Conservation (phyloP, 352 stramenopile genomes). For the Phytophthora pseudosyringae region DNA sequence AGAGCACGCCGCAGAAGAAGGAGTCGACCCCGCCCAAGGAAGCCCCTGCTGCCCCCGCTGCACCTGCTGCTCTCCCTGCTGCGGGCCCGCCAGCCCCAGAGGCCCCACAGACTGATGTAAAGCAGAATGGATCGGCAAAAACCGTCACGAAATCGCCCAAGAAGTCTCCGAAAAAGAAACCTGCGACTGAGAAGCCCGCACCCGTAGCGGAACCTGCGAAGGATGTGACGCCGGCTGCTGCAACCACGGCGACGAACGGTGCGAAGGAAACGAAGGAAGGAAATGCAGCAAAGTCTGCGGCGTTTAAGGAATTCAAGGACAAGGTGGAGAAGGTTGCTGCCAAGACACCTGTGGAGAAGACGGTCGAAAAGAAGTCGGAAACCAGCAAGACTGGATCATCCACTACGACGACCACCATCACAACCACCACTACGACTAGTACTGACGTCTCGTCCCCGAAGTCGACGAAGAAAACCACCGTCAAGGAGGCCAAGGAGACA, state of each 20-base stretch:
- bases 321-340: constrained; percentile 8
- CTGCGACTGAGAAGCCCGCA: constrained; percentile 14
- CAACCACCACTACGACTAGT: constrained; percentile 26
- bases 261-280: constrained; percentile 8
- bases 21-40: constrained; percentile 18
- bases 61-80: too few species aligned
- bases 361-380: constrained; percentile 31
- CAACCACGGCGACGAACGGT: constrained; percentile 12
- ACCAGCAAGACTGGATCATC: constrained; percentile 22
- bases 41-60: constrained; percentile 2
- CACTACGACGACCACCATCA: constrained; percentile 27
- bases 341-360: constrained; percentile 23
- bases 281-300: not conserved
- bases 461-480: not conserved
- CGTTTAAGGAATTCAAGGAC: constrained; percentile 9
- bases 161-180: constrained; percentile 30
- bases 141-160: constrained; percentile 26
- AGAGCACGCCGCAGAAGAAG: constrained; percentile 46
- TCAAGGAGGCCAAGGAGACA: constrained; percentile 28
- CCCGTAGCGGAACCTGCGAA: constrained; percentile 4
- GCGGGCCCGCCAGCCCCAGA: not conserved
- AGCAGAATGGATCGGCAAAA: constrained; percentile 34
- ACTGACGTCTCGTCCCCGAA: constrained; percentile 28
- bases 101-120: constrained; percentile 16
- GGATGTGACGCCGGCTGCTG: constrained; percentile 3